These are phyloP conservation scores for Cryptococcus deneoformans DNA, from an alignment of 1,284 basidiomycete species.

Conservation along the genomic window DNA sequence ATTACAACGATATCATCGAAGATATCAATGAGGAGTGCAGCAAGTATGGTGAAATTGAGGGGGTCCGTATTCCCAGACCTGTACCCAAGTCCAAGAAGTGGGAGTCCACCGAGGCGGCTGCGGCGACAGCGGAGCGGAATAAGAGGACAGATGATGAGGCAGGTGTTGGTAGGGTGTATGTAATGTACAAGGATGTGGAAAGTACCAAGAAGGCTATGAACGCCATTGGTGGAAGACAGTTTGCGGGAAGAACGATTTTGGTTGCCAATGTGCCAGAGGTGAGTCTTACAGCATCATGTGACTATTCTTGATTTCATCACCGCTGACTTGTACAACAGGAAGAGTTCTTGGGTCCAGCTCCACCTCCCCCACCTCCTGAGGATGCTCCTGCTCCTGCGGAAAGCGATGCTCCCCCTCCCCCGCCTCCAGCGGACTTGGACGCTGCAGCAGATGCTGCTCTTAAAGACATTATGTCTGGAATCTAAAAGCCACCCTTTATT, in stretches of 20 bases:
- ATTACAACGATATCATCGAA: conserved; percentile 91
- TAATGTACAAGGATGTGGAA: conserved; percentile 67
- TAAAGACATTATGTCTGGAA: conserved; percentile 37
- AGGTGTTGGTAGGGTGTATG: conserved; percentile 91
- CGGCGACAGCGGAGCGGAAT: conserved; percentile 53
- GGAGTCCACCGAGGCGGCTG: conserved; percentile 62
- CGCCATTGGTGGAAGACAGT: conserved; percentile 83
- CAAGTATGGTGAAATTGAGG: conserved; percentile 77
- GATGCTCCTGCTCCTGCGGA: conserved; percentile 12
- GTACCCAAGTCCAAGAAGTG: conserved; percentile 72
- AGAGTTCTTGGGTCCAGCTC: conserved; percentile 47
- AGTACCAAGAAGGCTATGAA: conserved; percentile 70
- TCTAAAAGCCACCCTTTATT: not conserved
- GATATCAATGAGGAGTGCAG: conserved; percentile 92
- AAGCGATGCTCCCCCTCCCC: conserved; percentile 20
- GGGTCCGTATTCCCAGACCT: conserved; percentile 84
- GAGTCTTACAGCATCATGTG: conserved; percentile 7
- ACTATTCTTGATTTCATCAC: not conserved
- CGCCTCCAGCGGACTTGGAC: conserved; percentile 32
- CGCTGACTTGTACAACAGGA: conserved; percentile 23
- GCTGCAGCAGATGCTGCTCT: conserved; percentile 34
- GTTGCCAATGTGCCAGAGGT: conserved; percentile 50
- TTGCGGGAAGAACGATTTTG: conserved; percentile 81
- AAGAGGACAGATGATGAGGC: conserved; percentile 72
- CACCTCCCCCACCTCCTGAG: conserved; percentile 26